A percentile compares a stretch with the other conserved stretches of the same genome.
Evolutionary conservation across 2,329 filamentous ascomycete species (phyloP).

Genomic region (Pseudocercospora crystallina): DNA sequence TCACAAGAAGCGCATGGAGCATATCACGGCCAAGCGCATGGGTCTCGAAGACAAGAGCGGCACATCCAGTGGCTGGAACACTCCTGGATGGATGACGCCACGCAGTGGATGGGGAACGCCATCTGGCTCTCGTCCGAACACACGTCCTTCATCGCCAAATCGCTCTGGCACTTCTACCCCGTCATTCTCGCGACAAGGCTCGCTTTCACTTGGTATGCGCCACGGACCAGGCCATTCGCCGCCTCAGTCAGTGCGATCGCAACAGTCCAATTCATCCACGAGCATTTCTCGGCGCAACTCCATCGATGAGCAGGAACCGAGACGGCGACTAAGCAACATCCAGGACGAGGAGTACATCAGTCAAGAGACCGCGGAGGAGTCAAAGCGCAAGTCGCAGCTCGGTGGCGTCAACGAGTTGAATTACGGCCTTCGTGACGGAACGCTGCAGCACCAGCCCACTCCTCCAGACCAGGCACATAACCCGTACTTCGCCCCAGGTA

Average conservation of each 20-base stretch:
- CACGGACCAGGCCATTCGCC: slow-evolving; percentile 32
- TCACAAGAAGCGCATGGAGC: slow-evolving; percentile 50
- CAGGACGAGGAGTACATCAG: slow-evolving; percentile 36
- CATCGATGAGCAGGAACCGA: slow-evolving; percentile 18
- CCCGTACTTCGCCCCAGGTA: slow-evolving; percentile 24
- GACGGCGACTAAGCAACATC: slow-evolving; percentile 25
- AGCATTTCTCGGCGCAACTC: slow-evolving; percentile 29
- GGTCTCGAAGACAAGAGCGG: slow-evolving; percentile 32
- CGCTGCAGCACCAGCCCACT: slow-evolving; percentile 17
- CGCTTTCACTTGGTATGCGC: slow-evolving; percentile 33
- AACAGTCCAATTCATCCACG: slow-evolving; percentile 9
- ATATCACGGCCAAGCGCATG: slow-evolving; percentile 34
- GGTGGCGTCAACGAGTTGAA: slow-evolving; percentile 29
- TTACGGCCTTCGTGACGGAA: slow-evolving; percentile 32
- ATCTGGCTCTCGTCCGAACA: slow-evolving; percentile 29
- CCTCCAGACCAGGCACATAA: slow-evolving; percentile 18
- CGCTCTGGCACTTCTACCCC: slow-evolving; percentile 30
- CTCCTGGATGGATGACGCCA: slow-evolving; percentile 40
- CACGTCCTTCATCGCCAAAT: slow-evolving; percentile 34
- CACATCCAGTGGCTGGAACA: slow-evolving; percentile 36
- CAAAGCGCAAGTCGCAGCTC: slow-evolving; percentile 32
- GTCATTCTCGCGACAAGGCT: slow-evolving; percentile 16
- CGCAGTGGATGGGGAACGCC: slow-evolving; percentile 43
- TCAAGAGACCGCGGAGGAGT: slow-evolving; percentile 32
- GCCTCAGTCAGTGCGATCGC: slow-evolving; percentile 10